Conservation (phyloP, 2,329 filamentous ascomycete species). For the Chaetomium sp. region DNA sequence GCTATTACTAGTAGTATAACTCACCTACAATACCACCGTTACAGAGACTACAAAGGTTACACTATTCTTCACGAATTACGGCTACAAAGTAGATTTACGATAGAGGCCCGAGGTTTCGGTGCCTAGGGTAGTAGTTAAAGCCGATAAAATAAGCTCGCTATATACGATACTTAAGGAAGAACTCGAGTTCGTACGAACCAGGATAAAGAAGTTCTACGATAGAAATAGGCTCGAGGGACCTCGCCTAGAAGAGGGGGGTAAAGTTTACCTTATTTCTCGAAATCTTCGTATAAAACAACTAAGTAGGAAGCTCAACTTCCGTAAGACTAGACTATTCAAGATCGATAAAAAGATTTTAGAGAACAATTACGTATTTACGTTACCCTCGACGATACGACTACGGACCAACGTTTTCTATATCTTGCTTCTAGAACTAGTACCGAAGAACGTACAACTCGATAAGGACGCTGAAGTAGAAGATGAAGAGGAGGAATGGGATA, state of each 20-base stretch:
- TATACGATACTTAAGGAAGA: neutral
- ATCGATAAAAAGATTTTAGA: slow-evolving; percentile 9
- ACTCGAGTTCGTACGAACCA: too few species aligned
- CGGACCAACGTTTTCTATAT: slow-evolving; percentile 21
- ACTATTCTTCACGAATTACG: slow-evolving; percentile 21
- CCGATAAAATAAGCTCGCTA: too few species aligned
- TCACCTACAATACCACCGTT: slow-evolving; percentile 9
- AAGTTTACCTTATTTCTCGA: too few species aligned
- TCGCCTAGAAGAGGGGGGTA: too few species aligned
- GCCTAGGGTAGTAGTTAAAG: too few species aligned
- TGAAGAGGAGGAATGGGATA: slow-evolving; percentile 23
- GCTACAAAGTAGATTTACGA: too few species aligned
- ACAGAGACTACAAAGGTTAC: slow-evolving; percentile 25
- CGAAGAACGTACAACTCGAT: slow-evolving; percentile 1
- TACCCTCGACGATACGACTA: slow-evolving; percentile 12
- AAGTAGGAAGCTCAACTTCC: too few species aligned
- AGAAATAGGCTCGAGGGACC: too few species aligned
- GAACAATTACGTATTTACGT: slow-evolving; percentile 14
- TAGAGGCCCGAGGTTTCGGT: too few species aligned
- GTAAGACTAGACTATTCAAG: slow-evolving; percentile 15
- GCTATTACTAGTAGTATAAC: slow-evolving; percentile 5
- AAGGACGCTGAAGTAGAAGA: slow-evolving; percentile 9
- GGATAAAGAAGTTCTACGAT: too few species aligned
- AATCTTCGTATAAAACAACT: too few species aligned
- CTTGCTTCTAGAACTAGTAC: slow-evolving; percentile 18